Percentiles rank a stretch among this genome's conserved stretches.
Conservation (phyloP, 2,329 filamentous ascomycete species). For the Madurella fahalii region DNA sequence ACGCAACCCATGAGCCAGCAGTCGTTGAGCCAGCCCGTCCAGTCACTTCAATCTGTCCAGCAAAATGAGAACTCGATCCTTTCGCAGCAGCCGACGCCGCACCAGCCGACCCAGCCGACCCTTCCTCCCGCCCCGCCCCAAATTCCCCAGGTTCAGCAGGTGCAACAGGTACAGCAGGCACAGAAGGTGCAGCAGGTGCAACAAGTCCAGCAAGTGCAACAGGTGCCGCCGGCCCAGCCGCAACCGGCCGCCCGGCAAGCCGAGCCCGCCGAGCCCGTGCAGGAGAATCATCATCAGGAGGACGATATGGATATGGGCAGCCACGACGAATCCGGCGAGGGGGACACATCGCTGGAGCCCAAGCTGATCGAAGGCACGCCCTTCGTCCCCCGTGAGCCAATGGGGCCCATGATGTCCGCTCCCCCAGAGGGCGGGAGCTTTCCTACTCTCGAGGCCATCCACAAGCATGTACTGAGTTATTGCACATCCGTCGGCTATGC, state of each 20-base stretch:
- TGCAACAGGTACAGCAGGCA: constrained; percentile 28
- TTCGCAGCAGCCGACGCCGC: constrained; percentile 39
- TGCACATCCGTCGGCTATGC: constrained; percentile 65
- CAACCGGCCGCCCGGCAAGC: constrained; percentile 5
- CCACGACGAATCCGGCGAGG: constrained; percentile 44
- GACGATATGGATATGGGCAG: constrained; percentile 53
- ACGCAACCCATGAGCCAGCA: constrained; percentile 26
- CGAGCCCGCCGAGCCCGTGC: constrained; percentile 25
- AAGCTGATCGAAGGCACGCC: constrained; percentile 48
- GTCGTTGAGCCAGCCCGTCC: constrained; percentile 16
- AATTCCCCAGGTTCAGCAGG: constrained; percentile 38
- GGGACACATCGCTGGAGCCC: constrained; percentile 41
- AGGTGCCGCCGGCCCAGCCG: constrained; percentile 20
- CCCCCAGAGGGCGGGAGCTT: constrained; percentile 63
- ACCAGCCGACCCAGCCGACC: constrained; percentile 29
- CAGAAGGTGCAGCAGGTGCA: constrained; percentile 20
- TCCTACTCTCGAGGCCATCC: constrained; percentile 60
- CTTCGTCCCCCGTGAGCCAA: constrained; percentile 50
- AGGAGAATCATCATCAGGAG: constrained; percentile 41
- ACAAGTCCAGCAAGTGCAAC: constrained; percentile 30
- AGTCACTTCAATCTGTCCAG: constrained; percentile 26
- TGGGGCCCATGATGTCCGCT: constrained; percentile 58
- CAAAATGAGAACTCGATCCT: constrained; percentile 39
- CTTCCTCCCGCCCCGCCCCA: constrained; percentile 28
- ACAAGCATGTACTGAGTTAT: constrained; percentile 60